Base-by-base conservation (phyloP, 305 asterid species). In the Fraxinus ornus region DNA sequence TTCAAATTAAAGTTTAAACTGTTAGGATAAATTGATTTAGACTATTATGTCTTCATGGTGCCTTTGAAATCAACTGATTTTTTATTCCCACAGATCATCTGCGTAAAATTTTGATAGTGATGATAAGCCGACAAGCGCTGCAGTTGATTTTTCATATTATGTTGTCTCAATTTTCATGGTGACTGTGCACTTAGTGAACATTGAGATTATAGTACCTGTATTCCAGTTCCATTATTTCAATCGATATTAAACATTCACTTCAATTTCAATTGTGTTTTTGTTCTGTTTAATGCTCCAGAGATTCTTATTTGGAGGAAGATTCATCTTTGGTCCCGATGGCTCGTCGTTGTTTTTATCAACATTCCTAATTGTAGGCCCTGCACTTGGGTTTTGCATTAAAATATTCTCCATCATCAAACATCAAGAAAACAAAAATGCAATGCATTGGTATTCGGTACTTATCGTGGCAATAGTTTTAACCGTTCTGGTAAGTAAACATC, bases 221-320 rank as follows among this genome's bases (percentile, higher is more conserved):
- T 66, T 26, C 17, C 36, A 26, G 74, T 66, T 9, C n/a, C 74
- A 66, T 66, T 66, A 66, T 66, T 66, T 26, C 74, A 26, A 24
- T 66, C 74, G 36, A 64, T 64, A 24, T 64, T 64, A 64, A 64
- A 17, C 73, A 64, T 64, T 22, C 19, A 24, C 35, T 24, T 62
- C 10, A 78, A 78, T 70, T 13, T 17, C 22, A 30, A 41, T 35
- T 52, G 19, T 35, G 60, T 83, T 37, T 21, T 13, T 30, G 17
- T 62, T 72, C 52, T 77, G 74, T 37, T 75, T 52, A 12, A 73
- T 80, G 37, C 80, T 84, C n/a, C 91, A 94, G 98, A 90, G 75
- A 86, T 92, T 94, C 91, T 86, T 92, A 30, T 89, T 83, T 73
- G 97, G 97, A 83, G 98, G 98, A 86, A 89, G 98, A 85, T 78